Conservation (phyloP, 164 flowering plant species). For the Piper betle region DNA sequence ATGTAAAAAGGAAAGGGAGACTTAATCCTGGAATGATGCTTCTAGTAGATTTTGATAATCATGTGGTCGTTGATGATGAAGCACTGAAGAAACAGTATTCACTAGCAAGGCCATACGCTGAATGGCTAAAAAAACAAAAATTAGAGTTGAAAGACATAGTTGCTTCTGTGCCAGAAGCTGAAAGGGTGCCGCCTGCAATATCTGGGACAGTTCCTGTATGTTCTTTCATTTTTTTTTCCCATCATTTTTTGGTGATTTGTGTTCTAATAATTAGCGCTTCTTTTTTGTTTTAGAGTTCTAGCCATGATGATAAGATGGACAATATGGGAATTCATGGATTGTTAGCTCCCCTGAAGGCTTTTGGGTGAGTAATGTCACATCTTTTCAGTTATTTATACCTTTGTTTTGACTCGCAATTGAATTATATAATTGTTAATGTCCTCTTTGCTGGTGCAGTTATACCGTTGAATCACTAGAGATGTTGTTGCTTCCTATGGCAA, state of each 20-base stretch:
- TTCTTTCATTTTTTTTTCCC: neutral
- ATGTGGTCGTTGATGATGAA: slow-evolving; percentile 92
- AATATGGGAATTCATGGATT: slow-evolving; percentile 84
- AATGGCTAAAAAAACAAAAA: slow-evolving; percentile 90
- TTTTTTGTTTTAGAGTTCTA: slow-evolving; percentile 29
- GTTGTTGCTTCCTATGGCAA: slow-evolving; percentile 96
- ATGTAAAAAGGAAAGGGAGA: slow-evolving; percentile 84
- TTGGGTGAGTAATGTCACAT: slow-evolving; percentile 47
- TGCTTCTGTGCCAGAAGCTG: slow-evolving; percentile 48
- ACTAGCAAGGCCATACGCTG: slow-evolving; percentile 78
- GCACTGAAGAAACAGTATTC: slow-evolving; percentile 90
- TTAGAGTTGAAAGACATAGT: slow-evolving; percentile 65
- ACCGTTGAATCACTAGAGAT: slow-evolving; percentile 91
- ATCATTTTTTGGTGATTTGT: neutral
- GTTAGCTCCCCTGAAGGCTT: slow-evolving; percentile 84
- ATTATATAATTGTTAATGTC: neutral
- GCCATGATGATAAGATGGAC: slow-evolving; percentile 53
- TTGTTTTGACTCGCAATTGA: neutral
- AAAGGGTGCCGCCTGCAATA: slow-evolving; percentile 45
- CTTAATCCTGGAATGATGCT: slow-evolving; percentile 99
- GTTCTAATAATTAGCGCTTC: neutral
- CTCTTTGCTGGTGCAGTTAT: slow-evolving; percentile 42
- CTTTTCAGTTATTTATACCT: neutral
- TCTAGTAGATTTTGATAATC: slow-evolving; percentile 94
- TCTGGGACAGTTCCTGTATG: slow-evolving; percentile 67